phyloP scores from a whole-genome alignment of 108 stramenopile genomes.

The Nitzschia inconspicua region DNA sequence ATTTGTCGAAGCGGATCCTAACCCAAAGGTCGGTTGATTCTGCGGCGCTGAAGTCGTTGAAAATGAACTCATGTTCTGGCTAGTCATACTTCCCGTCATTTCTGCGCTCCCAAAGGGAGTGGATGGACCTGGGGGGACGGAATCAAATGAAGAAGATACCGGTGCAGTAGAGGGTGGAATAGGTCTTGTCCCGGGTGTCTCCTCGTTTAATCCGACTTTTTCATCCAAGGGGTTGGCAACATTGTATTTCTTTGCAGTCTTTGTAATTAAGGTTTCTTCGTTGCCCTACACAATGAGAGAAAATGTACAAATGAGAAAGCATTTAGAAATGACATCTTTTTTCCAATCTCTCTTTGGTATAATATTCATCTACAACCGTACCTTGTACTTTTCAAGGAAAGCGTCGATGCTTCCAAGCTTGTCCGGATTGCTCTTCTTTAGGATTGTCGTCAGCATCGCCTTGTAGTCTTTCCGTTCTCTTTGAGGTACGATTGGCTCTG shows the following conservation, averaged over 20 bases:
- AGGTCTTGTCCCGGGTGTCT: neutral
- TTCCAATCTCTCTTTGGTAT: neutral
- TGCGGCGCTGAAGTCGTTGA: too few species aligned
- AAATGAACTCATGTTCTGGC: slow-evolving; percentile 1
- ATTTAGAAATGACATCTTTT: neutral
- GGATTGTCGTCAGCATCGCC: slow-evolving; percentile 59
- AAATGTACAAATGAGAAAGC: neutral
- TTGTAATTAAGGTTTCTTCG: slow-evolving; percentile 64
- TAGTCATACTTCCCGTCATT: too few species aligned
- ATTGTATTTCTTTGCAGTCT: slow-evolving; percentile 63
- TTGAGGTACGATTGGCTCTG: neutral
- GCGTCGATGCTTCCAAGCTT: slow-evolving; percentile 62
- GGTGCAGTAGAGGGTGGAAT: slow-evolving; percentile 3
- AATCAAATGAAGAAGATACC: slow-evolving; percentile 25
- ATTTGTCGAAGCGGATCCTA: too few species aligned
- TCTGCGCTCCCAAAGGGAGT: slow-evolving; percentile 38
- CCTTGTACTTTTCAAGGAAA: slow-evolving; percentile 73
- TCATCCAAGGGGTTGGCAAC: slow-evolving; percentile 54
- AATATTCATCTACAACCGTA: slow-evolving; percentile 20
- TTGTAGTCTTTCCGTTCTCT: slow-evolving; percentile 39
- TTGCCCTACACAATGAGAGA: slow-evolving; percentile 22
- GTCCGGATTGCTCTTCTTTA: slow-evolving; percentile 55
- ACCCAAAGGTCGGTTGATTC: too few species aligned
- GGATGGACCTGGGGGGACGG: neutral
- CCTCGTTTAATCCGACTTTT: slow-evolving; percentile 2